Base-by-base conservation (phyloP, 2,329 filamentous ascomycete genomes). In the Fusarium sp. region DNA sequence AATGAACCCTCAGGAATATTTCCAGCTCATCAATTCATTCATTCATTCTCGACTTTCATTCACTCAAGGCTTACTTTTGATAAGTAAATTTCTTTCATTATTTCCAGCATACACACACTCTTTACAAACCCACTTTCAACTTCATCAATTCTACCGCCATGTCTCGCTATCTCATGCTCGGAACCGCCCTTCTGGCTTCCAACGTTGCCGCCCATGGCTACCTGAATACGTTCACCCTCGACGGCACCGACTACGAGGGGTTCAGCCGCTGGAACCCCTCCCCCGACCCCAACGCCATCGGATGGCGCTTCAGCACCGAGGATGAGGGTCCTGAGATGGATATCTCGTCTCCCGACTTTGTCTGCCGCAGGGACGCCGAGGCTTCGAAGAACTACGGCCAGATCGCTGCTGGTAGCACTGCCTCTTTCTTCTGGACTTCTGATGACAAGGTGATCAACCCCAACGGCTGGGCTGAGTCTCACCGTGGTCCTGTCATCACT, bases 271-370 rank as follows among this genome's bases (percentile, higher is more conserved):
- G 69, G 67, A 74, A 81, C 70, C 65, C 71, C 32, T 54, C 71
- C n/a, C 70, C 71, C 26, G 76, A 77, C 8, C 78, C 80, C 15
- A 51, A 70, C 6, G 69, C 69, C 47, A 74, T 75, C 48, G 81
- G 80, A 43, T 83, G 81, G 81, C 74, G 76, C 6, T 79, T 79
- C 37, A 73, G 76, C 22, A 80, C 84, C 46, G 77, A 78, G 32
- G 81, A 82, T 67, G 83, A 84, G 72, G 84, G 84, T 66, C 84
- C 83, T 65, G 82, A 86, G 26, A 80, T 77, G 45, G 79, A 80
- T 43, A 70, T 79, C 63, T 74, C 70, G 50, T 76, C 72, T 35
- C 56, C 76, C 33, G 81, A 83, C 58, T 82, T 85, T 51, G 79
- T 79, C 71, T 85, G 83, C 70, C 81, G 83, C 72, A 77, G 75